Percentiles rank a stretch among this genome's conserved stretches.
phyloP scores from a whole-genome alignment of 176 grass and related monocot species.

The Phyllostachys edulis region DNA sequence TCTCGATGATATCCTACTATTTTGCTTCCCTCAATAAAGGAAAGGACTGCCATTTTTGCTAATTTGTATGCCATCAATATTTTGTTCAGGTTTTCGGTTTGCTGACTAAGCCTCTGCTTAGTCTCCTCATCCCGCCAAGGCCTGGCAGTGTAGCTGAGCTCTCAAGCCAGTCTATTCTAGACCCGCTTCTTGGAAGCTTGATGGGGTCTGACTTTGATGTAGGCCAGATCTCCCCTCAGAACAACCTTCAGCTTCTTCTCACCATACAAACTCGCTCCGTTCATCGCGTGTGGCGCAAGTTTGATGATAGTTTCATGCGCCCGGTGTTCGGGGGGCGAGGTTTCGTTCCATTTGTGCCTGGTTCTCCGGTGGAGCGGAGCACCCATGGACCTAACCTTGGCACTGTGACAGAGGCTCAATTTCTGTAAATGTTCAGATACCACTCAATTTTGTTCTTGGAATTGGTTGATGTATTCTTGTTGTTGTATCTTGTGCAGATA shows the following conservation, averaged over 20 bases:
- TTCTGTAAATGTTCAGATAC: conserved; percentile 38
- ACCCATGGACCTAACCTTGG: conserved; percentile 31
- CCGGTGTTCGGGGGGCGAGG: conserved; percentile 82
- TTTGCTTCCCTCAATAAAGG: not conserved
- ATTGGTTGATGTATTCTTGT: not conserved
- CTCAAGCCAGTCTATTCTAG: conserved; percentile 59
- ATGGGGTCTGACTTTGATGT: conserved; percentile 54
- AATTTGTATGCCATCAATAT: conserved; percentile 22
- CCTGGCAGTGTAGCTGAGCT: conserved; percentile 39
- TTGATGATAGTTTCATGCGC: conserved; percentile 82
- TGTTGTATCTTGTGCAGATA: conserved; percentile 23
- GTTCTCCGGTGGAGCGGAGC: conserved; percentile 69
- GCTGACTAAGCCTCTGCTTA: conserved; percentile 81
- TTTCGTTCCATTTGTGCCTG: conserved; percentile 79
- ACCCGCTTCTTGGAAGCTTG: conserved; percentile 58
- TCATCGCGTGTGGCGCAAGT: conserved; percentile 85
- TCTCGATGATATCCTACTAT: not conserved
- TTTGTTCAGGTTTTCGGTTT: conserved; percentile 78
- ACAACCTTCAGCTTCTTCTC: conserved; percentile 60
- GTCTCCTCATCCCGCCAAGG: conserved; percentile 59
- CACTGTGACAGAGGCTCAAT: conserved; percentile 40
- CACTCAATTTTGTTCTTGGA: conserved; percentile 12
- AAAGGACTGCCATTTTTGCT: conserved; percentile 27
- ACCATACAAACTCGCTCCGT: conserved; percentile 64
- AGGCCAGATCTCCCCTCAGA: conserved; percentile 36